These are phyloP conservation scores for Chlorociboria aeruginascens DNA, from an alignment of 495 filamentous ascomycete species.

Conservation along the genomic window DNA sequence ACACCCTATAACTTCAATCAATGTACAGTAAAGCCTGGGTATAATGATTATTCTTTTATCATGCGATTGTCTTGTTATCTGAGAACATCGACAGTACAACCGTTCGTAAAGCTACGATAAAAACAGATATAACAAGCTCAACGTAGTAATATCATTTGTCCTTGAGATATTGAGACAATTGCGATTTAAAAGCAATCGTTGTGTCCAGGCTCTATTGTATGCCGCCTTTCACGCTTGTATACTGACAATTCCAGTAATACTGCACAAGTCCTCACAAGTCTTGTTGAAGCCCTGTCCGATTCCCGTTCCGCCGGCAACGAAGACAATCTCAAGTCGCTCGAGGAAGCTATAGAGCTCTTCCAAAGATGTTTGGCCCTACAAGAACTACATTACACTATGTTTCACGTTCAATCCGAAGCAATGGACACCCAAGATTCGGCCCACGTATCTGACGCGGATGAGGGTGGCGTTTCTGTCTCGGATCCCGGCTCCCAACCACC, in stretches of 20 bases:
- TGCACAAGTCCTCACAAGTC: conserved; percentile 48
- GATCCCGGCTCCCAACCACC: conserved; percentile 5
- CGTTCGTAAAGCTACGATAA: no score
- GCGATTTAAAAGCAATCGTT: no score
- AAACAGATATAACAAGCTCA: no score
- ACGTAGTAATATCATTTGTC: no score
- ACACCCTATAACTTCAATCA: no score
- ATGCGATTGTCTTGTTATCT: no score
- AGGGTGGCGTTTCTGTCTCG: conserved; percentile 2
- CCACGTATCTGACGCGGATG: not conserved
- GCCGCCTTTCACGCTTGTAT: no score
- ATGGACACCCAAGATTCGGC: not conserved
- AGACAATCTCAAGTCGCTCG: conserved; percentile 34
- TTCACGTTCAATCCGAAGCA: conserved; percentile 20
- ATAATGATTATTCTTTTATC: no score
- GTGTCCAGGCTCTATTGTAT: no score
- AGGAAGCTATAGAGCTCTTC: conserved; percentile 52
- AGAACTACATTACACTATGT: conserved; percentile 42
- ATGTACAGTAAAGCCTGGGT: no score
- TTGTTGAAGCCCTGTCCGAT: conserved; percentile 46
- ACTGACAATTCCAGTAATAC: not conserved
- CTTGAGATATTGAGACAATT: no score
- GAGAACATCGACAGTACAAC: no score
- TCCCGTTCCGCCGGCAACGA: not conserved
- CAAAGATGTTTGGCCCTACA: conserved; percentile 48